A percentile compares a stretch with the other conserved stretches of the same genome.
phyloP scores from a whole-genome alignment of 1,284 basidiomycete genomes.

The Volvariella surrecta region DNA sequence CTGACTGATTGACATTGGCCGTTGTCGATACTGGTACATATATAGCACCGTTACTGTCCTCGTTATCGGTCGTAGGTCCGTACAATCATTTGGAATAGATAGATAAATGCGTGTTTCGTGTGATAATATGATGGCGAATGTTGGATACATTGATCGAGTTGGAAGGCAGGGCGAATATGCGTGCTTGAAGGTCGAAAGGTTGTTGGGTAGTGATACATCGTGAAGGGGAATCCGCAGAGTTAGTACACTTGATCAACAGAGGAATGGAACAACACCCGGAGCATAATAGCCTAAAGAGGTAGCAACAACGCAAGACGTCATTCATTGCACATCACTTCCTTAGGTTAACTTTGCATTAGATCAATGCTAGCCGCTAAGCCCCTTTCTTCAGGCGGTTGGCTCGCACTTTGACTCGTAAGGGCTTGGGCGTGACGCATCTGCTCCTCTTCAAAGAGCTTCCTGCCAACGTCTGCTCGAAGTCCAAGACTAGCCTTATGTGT shows the following conservation, averaged over 20 bases:
- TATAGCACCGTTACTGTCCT: neutral
- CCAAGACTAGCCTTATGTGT: slow-evolving; percentile 34
- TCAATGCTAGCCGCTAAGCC: slow-evolving; percentile 41
- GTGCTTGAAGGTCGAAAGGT: neutral
- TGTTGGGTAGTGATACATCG: neutral
- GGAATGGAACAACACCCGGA: neutral
- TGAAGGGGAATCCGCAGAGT: slow-evolving; percentile 3
- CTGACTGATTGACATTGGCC: neutral
- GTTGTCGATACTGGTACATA: neutral
- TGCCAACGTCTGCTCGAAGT: slow-evolving; percentile 50
- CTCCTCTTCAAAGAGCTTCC: slow-evolving; percentile 66
- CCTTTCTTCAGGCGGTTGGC: slow-evolving; percentile 20
- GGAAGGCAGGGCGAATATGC: neutral
- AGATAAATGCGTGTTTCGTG: neutral
- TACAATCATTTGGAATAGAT: neutral
- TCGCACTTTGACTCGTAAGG: slow-evolving; percentile 13
- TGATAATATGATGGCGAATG: neutral
- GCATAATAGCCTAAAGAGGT: slow-evolving; percentile 1
- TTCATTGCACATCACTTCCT: neutral
- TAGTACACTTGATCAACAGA: slow-evolving; percentile 2
- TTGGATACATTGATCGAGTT: neutral
- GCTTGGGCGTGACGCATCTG: slow-evolving; percentile 30
- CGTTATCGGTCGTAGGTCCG: neutral
- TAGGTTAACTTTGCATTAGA: slow-evolving; percentile 31
- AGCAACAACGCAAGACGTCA: neutral